phyloP scores from a whole-genome alignment of 129 eudicot species.

The Escallonia rubra region DNA sequence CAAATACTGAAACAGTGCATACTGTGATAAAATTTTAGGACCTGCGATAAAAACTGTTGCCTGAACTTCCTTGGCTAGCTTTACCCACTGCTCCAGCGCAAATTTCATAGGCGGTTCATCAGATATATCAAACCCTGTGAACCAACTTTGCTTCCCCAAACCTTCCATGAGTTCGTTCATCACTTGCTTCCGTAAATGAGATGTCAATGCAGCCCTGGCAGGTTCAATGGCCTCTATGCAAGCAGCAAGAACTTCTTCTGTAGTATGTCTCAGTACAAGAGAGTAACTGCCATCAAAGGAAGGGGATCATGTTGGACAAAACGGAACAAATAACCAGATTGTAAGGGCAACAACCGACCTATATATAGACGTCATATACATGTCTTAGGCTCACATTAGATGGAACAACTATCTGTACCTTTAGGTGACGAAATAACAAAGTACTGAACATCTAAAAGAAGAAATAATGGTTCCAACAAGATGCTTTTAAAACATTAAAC shows the following conservation, averaged over 20 bases:
- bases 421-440: too few relatives aligned
- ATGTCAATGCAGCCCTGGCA: constrained; percentile 61
- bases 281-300: constrained; percentile 51
- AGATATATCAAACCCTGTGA: constrained; percentile 77
- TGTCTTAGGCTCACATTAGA: too few relatives aligned
- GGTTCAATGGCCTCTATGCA: constrained; percentile 88
- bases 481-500: not conserved
- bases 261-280: constrained; percentile 88
- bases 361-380: not conserved
- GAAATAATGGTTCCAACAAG: not conserved
- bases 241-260: constrained; percentile 94
- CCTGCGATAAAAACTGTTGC: constrained; percentile 96
- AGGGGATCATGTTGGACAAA: not conserved
- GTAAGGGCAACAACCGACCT: constrained; percentile 1
- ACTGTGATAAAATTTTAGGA: constrained; percentile 15
- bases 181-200: constrained; percentile 63
- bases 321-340: not conserved
- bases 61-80: constrained; percentile 66
- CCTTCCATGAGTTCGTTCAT: constrained; percentile 62
- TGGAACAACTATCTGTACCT: too few relatives aligned
- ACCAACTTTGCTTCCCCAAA: constrained; percentile 56
- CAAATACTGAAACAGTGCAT: not conserved
- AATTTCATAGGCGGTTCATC: constrained; percentile 63
- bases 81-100: constrained; percentile 64
- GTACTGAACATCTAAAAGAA: too few relatives aligned